These are phyloP conservation scores for Actinidia arguta DNA, from an alignment of 179 eudicot genomes.

Conservation along the genomic window DNA sequence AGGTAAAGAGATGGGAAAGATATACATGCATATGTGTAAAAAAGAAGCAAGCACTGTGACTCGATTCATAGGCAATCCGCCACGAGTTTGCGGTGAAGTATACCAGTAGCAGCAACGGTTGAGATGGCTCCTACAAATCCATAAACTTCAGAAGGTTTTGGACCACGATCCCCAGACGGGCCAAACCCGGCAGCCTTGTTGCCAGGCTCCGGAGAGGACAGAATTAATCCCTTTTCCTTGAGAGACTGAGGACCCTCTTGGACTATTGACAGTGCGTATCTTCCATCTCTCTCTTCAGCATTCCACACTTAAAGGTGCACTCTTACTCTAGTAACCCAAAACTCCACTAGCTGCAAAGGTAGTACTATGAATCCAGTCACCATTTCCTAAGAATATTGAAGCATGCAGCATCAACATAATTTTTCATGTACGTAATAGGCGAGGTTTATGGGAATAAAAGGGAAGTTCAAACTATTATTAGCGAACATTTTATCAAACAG, in stretches of 20 bases:
- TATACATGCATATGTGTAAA: no score
- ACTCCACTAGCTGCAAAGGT: not conserved
- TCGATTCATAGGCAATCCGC: not conserved
- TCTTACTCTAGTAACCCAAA: not conserved
- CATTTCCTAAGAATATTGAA: no score
- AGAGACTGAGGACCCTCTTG: constrained; percentile 77
- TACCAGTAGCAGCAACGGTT: constrained; percentile 81
- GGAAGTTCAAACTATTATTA: not conserved
- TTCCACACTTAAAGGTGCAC: not conserved
- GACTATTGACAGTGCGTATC: constrained; percentile 76
- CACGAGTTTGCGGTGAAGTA: not conserved
- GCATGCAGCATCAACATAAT: no score
- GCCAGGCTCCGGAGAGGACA: constrained; percentile 44
- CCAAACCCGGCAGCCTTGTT: constrained; percentile 46
- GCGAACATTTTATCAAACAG: not conserved
- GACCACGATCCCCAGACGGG: constrained; percentile 70
- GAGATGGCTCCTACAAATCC: constrained; percentile 92
- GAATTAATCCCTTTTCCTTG: constrained; percentile 58
- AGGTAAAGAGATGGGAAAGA: not conserved
- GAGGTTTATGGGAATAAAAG: no score
- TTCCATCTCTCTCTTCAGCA: constrained; percentile 35
- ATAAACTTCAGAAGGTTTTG: constrained; percentile 85
- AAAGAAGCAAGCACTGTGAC: not conserved
- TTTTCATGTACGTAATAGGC: no score
- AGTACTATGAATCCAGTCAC: not conserved